These are phyloP conservation scores for Botrytis porri DNA, from an alignment of 2,329 filamentous ascomycete genomes.

Conservation along the genomic window DNA sequence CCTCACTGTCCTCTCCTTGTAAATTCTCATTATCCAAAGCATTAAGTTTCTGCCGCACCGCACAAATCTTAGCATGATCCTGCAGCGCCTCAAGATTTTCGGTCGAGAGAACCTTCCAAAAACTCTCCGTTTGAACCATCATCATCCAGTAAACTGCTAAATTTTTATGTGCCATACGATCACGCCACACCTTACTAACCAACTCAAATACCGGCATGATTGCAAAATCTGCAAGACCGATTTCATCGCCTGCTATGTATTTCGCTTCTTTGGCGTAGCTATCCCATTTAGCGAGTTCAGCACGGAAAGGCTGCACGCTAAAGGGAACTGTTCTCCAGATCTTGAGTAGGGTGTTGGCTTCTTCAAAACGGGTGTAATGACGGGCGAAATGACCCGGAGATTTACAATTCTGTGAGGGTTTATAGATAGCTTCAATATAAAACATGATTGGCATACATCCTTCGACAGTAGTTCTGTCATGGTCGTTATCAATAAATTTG, in stretches of 20 bases:
- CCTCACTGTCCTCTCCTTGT: background rate
- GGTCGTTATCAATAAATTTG: slow-evolving; percentile 56
- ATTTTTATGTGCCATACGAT: slow-evolving; percentile 36
- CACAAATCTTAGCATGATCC: background rate
- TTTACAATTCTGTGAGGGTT: slow-evolving; percentile 24
- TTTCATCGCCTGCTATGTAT: slow-evolving; percentile 46
- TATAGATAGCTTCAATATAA: slow-evolving; percentile 58
- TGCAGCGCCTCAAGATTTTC: slow-evolving; percentile 4
- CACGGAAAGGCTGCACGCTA: slow-evolving; percentile 26
- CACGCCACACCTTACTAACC: slow-evolving; percentile 41
- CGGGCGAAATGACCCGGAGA: slow-evolving; percentile 31
- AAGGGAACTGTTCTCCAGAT: slow-evolving; percentile 31
- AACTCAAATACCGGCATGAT: slow-evolving; percentile 55
- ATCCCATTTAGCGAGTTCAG: slow-evolving; percentile 36
- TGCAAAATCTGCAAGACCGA: slow-evolving; percentile 53
- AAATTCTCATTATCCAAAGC: background rate
- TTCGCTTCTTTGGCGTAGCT: slow-evolving; percentile 24
- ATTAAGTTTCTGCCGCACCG: background rate
- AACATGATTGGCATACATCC: slow-evolving; percentile 54
- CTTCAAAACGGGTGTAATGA: slow-evolving; percentile 32
- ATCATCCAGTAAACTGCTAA: slow-evolving; percentile 29
- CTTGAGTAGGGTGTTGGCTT: slow-evolving; percentile 27
- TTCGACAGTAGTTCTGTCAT: slow-evolving; percentile 45
- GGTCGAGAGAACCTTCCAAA: slow-evolving; percentile 24
- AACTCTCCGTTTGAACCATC: slow-evolving; percentile 25